These are phyloP conservation scores for Syzygium grande DNA, from an alignment of 345 rosid species.

Conservation along the genomic window DNA sequence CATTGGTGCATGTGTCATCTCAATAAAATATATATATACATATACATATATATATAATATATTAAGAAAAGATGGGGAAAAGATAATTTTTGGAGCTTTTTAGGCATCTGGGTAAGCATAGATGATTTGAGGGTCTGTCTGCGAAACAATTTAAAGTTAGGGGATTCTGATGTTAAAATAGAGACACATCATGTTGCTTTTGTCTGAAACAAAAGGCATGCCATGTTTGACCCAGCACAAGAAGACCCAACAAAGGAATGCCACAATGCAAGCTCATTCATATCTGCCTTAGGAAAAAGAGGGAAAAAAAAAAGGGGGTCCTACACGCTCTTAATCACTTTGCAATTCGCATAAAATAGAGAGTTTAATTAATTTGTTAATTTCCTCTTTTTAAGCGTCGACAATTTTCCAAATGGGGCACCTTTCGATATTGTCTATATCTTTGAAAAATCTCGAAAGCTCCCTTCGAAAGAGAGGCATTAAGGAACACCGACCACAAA, in stretches of 20 bases:
- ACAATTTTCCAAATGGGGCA: neutral
- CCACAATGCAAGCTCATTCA: neutral
- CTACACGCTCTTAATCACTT: neutral
- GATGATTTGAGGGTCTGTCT: neutral
- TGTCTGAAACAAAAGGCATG: neutral
- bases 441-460: neutral
- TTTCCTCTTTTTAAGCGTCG: neutral
- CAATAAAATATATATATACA: neutral
- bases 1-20: neutral
- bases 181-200: neutral
- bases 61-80: neutral
- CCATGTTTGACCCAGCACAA: neutral
- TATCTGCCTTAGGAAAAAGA: neutral
- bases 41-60: neutral
- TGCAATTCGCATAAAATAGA: neutral
- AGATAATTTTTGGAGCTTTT: conserved; percentile 5
- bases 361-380: neutral
- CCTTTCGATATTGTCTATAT: neutral
- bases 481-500: neutral
- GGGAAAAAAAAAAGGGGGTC: neutral
- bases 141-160: neutral
- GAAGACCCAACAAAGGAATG: neutral
- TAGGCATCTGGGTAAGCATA: neutral
- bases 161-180: neutral
- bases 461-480: neutral